A percentile compares a stretch with the other conserved stretches of the same genome.
Evolutionary conservation across 306 rosid species (phyloP).

Genomic region (Leucaena leucocephala): DNA sequence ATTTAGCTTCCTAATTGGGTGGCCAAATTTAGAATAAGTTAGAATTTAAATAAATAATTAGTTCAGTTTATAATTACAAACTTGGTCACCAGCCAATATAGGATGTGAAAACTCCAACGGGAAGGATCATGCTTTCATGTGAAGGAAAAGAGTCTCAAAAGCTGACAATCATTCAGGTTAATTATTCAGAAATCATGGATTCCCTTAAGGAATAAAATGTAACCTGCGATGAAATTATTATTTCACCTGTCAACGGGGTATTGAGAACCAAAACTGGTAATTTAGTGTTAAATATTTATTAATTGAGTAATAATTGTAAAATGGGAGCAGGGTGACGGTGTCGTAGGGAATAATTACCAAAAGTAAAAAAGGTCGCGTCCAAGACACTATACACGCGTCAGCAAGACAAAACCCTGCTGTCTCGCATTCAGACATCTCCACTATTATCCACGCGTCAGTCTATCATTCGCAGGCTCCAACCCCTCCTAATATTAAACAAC

Average conservation of each 20-base stretch:
- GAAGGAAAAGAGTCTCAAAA: not conserved
- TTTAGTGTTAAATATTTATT: not conserved
- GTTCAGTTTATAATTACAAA: not conserved
- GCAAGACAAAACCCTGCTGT: conserved; percentile 56
- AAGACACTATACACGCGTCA: conserved; percentile 70
- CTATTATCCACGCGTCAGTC: conserved; percentile 40
- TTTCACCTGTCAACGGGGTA: not conserved
- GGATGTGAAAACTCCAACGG: not conserved
- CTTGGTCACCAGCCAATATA: not conserved
- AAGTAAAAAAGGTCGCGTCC: conserved; percentile 60
- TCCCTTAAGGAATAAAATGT: no score
- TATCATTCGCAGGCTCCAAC: conserved; percentile 3
- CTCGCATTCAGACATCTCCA: conserved; percentile 47
- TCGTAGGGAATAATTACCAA: conserved; percentile 29
- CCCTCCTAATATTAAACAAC: not conserved
- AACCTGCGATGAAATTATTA: not conserved
- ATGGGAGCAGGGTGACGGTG: conserved; percentile 16
- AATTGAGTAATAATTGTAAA: not conserved
- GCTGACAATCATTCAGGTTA: not conserved
- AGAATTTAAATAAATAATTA: not conserved
- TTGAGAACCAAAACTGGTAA: not conserved
- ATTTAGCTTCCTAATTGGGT: no score
- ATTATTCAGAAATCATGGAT: not conserved
- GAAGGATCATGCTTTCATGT: not conserved
- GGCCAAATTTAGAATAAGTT: not conserved